phyloP scores from a whole-genome alignment of 176 grass and related monocot genomes.

The Zea luxurians region DNA sequence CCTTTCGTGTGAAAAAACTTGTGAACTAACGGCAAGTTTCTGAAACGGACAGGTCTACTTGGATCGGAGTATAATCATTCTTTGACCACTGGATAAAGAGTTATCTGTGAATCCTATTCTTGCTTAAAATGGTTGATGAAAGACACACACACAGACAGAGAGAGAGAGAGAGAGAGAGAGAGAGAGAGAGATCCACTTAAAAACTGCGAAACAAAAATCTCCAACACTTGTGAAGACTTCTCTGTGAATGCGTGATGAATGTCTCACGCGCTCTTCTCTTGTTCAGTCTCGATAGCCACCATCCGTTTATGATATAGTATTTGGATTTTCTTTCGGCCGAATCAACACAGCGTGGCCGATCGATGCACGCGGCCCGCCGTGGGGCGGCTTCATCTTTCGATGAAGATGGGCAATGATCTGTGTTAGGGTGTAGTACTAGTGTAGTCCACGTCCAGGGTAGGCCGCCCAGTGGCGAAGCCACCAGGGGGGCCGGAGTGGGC shows the following conservation, averaged over 20 bases:
- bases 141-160: background rate
- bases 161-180: background rate
- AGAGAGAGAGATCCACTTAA: background rate
- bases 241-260: background rate
- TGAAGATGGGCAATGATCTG: slow-evolving; percentile 29
- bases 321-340: background rate
- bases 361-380: too few species aligned
- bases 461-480: too few species aligned
- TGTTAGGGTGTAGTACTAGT: background rate
- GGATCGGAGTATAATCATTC: background rate
- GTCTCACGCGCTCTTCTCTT: background rate
- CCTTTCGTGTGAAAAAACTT: background rate
- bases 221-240: slow-evolving; percentile 5
- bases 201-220: background rate
- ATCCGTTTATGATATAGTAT: background rate
- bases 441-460: too few species aligned
- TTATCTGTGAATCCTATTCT: background rate
- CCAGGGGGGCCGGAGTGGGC: too few species aligned
- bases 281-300: background rate
- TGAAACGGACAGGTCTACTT: background rate
- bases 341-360: slow-evolving; percentile 4
- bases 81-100: background rate
- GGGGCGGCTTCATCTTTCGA: slow-evolving; percentile 23
- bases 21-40: slow-evolving; percentile 5
- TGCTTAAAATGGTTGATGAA: background rate